Evolutionary conservation across 345 rosid species (phyloP).

Genomic region (Hibiscus mutabilis): DNA sequence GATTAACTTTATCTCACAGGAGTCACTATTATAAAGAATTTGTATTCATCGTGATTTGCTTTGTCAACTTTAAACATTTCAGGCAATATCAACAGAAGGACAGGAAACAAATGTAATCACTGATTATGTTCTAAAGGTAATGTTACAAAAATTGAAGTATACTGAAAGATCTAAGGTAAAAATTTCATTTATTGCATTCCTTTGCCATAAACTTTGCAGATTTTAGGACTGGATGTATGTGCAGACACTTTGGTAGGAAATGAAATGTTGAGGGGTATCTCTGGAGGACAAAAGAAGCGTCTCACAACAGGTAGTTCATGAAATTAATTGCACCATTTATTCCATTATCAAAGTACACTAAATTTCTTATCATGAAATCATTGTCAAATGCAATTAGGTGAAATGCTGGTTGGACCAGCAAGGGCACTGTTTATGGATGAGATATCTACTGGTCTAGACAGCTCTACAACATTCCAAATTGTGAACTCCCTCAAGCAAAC

Average conservation of each 20-base stretch:
- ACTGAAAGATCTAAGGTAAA: no score
- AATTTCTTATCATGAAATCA: neutral
- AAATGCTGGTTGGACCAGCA: conserved; percentile 67
- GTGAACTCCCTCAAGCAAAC: conserved; percentile 62
- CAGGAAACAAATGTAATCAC: conserved; percentile 40
- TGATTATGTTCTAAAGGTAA: conserved; percentile 49
- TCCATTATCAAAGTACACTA: conserved; percentile 8
- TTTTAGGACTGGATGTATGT: conserved; percentile 63
- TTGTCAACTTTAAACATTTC: neutral
- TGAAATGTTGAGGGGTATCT: conserved; percentile 70
- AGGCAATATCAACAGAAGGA: conserved; percentile 45
- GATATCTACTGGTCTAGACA: conserved; percentile 75
- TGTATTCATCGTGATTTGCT: neutral
- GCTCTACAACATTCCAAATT: conserved; percentile 73
- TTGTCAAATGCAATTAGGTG: conserved; percentile 29
- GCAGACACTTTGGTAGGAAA: conserved; percentile 67
- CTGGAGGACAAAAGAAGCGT: conserved; percentile 83
- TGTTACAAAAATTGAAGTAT: neutral
- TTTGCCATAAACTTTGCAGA: conserved; percentile 31
- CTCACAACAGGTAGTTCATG: conserved; percentile 45
- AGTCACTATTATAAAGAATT: neutral
- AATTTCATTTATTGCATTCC: neutral
- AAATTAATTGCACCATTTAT: neutral
- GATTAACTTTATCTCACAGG: neutral
- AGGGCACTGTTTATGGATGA: no score